Base-by-base conservation (phyloP, 2,329 filamentous ascomycete genomes). In the Cadophora sp. region DNA sequence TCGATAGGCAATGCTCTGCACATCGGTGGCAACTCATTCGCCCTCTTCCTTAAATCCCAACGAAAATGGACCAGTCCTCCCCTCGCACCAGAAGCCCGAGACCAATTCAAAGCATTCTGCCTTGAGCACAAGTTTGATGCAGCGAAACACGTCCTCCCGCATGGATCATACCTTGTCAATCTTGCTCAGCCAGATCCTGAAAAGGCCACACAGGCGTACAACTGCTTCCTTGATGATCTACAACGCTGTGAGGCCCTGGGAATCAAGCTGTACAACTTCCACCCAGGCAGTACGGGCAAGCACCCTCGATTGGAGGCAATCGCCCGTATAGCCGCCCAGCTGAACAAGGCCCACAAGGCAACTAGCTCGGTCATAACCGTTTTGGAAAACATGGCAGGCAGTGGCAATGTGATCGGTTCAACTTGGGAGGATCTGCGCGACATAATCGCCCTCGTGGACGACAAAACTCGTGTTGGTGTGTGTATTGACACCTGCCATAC, bases 401-500 rank as follows among this genome's bases (percentile, higher is more conserved):
- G 88, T 64, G 94, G 94, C 61, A 97, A 96, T 74, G 90, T 96
- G 4, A 88, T 99, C 61, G 96, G 96, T 36, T 90, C 89, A 18
- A 89, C 86, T 0, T 97, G 97, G 77, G 89, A 94, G 77, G 95
- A 99, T 74, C 85, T 99, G 56, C 85, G 90, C 14, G 91, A 94
- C 74, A 92, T 97, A 70, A 96, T 99, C 72, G 85, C 85, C 16
- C 83, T 89, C 9, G 87, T 98, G 27, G 86, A 94, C 24, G 88
- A 97, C 78, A 96, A 97, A 81, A 79, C 83, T 51, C 89, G 96
- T 39, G 90, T 99, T 1, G 96, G 95, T 55, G 94, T 99, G 20
- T 99, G 96, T 79, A 88, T 99, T 65, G 96, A 99, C 78, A 99
- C 96, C 0, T 99, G 96, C 80, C 96, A 99, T 79, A 89, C 94